Evolutionary conservation across 441 rosid species (phyloP).

Genomic region (Corymbia calophylla): DNA sequence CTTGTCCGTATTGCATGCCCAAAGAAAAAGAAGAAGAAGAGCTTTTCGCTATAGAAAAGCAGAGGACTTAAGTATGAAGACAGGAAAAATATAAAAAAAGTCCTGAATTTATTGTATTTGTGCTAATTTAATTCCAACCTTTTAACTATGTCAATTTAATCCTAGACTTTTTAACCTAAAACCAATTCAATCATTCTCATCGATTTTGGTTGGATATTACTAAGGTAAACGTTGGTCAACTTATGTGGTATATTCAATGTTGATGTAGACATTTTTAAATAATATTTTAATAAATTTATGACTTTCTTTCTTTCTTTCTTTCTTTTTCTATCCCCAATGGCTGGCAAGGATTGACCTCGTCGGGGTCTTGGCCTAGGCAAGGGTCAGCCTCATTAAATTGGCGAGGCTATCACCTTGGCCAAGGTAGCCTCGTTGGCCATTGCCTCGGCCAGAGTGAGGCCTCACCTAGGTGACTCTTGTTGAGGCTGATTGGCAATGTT

Average conservation of each 20-base stretch:
- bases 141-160: too few relatives aligned
- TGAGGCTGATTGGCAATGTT: background rate
- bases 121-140: too few relatives aligned
- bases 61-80: background rate
- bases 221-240: background rate
- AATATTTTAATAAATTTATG: too few relatives aligned
- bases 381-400: background rate
- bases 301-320: too few relatives aligned
- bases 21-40: background rate
- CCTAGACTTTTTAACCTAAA: too few relatives aligned
- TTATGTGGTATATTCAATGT: background rate
- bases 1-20: background rate
- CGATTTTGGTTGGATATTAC: too few relatives aligned
- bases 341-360: rapidly evolving
- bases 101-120: background rate
- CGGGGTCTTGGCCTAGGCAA: background rate
- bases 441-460: background rate
- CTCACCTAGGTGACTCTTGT: background rate
- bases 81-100: background rate
- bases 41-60: background rate
- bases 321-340: background rate
- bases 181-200: background rate
- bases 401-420: rapidly evolving
- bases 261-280: too few relatives aligned
- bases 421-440: rapidly evolving